These are phyloP conservation scores for Pneumocystis oryctolagi DNA, from an alignment of 1,139 yeast species.

Conservation along the genomic window DNA sequence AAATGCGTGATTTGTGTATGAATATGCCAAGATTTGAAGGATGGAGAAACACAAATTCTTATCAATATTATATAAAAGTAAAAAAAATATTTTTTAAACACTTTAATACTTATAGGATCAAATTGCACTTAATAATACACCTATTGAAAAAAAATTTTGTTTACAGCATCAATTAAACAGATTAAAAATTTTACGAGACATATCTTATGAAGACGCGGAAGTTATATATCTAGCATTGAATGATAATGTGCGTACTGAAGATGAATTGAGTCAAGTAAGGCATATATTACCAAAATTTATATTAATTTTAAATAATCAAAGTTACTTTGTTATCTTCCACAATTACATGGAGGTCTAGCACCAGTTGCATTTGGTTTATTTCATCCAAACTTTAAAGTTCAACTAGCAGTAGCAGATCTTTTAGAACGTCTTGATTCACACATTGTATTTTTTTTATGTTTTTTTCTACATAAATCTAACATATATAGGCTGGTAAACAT, in stretches of 20 bases:
- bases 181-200: slow-evolving; percentile 18
- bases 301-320: background rate
- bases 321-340: slow-evolving; percentile 19
- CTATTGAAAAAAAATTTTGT: slow-evolving; percentile 21
- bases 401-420: slow-evolving; percentile 21
- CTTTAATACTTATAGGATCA: slow-evolving; percentile 18
- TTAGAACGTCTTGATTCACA: slow-evolving; percentile 23
- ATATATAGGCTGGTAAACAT: slow-evolving; percentile 8
- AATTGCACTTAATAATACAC: slow-evolving; percentile 17
- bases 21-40: slow-evolving; percentile 24
- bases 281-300: background rate
- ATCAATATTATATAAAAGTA: background rate
- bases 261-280: slow-evolving; percentile 21
- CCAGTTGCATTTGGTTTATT: slow-evolving; percentile 25
- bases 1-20: slow-evolving; percentile 18
- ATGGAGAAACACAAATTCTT: slow-evolving; percentile 23
- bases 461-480: slow-evolving; percentile 17
- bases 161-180: slow-evolving; percentile 24
- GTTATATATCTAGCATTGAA: slow-evolving; percentile 8
- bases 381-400: slow-evolving; percentile 22
- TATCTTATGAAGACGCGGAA: slow-evolving; percentile 23
- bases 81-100: background rate
- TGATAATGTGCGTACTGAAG: slow-evolving; percentile 18
- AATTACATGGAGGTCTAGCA: slow-evolving; percentile 16
- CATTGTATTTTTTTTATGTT: slow-evolving; percentile 15